Evolutionary conservation across 2,329 filamentous ascomycete genomes (phyloP).

Genomic region (Cadophora sp.): DNA sequence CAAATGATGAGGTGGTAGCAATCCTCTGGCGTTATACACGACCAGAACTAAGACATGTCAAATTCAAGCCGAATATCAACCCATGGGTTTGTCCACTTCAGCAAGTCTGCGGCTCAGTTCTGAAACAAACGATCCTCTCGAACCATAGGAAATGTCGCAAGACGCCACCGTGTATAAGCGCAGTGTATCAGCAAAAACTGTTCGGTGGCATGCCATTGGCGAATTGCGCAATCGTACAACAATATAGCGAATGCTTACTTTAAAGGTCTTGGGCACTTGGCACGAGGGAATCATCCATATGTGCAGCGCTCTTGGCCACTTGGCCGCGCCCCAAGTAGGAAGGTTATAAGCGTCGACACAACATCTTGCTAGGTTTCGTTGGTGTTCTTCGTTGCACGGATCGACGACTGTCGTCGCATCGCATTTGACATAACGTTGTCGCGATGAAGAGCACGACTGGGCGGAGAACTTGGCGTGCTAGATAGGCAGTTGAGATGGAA

Average conservation of each 20-base stretch:
- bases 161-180: background rate
- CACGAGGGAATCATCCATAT: background rate
- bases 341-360: background rate
- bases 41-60: no score
- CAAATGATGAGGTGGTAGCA: no score
- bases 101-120: background rate
- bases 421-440: background rate
- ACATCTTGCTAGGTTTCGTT: background rate
- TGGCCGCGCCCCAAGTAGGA: conserved; percentile 6
- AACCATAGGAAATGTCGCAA: background rate
- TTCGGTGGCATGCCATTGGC: background rate
- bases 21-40: no score
- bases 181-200: background rate
- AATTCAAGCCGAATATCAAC: no score
- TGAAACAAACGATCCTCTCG: background rate
- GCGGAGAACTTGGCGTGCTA: background rate
- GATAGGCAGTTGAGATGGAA: background rate
- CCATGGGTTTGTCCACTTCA: background rate
- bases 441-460: background rate
- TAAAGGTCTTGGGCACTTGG: conserved; percentile 6
- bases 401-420: background rate
- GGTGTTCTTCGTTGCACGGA: background rate
- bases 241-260: conserved; percentile 13
- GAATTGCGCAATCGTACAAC: conserved; percentile 6
- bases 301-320: conserved; percentile 6